Evolutionary conservation across 179 eudicot species (phyloP).

Genomic region (Spergularia azorica): DNA sequence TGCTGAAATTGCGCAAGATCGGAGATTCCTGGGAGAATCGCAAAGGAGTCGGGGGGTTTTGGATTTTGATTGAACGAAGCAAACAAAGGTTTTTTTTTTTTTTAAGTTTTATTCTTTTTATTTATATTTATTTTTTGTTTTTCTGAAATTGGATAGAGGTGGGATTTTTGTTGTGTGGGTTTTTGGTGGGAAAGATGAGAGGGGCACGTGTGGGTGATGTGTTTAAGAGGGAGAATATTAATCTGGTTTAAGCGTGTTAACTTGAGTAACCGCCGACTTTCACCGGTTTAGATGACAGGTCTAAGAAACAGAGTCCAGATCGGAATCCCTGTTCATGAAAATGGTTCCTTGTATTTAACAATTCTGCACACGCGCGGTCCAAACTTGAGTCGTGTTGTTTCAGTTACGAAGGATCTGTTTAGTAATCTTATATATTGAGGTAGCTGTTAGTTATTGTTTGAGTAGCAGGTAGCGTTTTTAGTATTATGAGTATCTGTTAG

Average conservation of each 20-base stretch:
- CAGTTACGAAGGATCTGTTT: too few species aligned
- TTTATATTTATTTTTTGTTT: not conserved
- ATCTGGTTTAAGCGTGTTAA: not conserved
- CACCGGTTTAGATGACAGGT: not conserved
- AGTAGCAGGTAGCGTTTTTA: too few species aligned
- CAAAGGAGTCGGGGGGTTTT: conserved; percentile 8
- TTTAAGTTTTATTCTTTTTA: not conserved
- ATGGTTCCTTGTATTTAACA: too few species aligned
- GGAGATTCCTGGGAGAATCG: not conserved
- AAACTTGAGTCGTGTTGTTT: too few species aligned
- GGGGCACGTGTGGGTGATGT: conserved; percentile 25
- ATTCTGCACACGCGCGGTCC: too few species aligned
- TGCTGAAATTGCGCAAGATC: conserved; percentile 7
- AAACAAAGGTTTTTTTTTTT: not conserved
- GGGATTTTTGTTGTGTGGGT: not conserved
- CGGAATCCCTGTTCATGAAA: too few species aligned
- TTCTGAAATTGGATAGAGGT: not conserved
- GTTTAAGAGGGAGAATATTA: not conserved
- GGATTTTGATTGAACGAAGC: conserved; percentile 20
- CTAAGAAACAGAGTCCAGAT: too few species aligned
- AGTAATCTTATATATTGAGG: too few species aligned
- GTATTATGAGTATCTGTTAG: too few species aligned
- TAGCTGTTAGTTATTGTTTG: too few species aligned
- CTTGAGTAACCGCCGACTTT: conserved; percentile 8
- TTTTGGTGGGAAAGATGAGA: not conserved